Evolutionary conservation across 306 rosid species (phyloP).

Genomic region (Pachyrhizus erosus): DNA sequence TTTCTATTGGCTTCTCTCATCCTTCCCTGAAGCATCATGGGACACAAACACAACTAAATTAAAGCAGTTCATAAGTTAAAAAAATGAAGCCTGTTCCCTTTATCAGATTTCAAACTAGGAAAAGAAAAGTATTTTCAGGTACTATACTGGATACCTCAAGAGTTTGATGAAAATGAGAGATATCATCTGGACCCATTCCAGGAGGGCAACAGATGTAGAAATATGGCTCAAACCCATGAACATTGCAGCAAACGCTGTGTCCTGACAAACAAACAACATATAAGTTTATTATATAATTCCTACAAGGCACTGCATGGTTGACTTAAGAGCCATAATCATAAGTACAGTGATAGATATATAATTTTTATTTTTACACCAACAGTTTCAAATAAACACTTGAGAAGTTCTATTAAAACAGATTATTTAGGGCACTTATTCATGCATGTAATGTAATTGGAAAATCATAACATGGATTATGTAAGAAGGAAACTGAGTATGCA

Average conservation of each 20-base stretch:
- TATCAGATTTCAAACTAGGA: slow-evolving; percentile 7
- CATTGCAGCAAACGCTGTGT: slow-evolving; percentile 91
- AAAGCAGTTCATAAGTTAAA: slow-evolving; percentile 14
- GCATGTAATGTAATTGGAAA: slow-evolving; percentile 30
- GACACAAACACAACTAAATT: slow-evolving; percentile 35
- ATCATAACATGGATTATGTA: neutral
- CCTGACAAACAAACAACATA: slow-evolving; percentile 59
- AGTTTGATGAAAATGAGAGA: slow-evolving; percentile 68
- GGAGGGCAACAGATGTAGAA: slow-evolving; percentile 87
- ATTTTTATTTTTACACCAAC: neutral
- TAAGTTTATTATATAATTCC: slow-evolving; percentile 24
- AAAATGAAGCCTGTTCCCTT: neutral
- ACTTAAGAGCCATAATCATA: slow-evolving; percentile 15
- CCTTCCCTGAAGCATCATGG: slow-evolving; percentile 62
- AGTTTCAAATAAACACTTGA: slow-evolving; percentile 27
- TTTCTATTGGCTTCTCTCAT: slow-evolving; percentile 92
- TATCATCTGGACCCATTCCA: slow-evolving; percentile 95
- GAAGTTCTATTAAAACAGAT: neutral
- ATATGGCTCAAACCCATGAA: slow-evolving; percentile 97
- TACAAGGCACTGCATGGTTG: neutral
- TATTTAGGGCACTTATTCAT: slow-evolving; percentile 12
- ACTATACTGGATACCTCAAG: slow-evolving; percentile 73
- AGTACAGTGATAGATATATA: neutral
- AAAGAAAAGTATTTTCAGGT: slow-evolving; percentile 13
- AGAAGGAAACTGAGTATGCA: slow-evolving; percentile 20